These are phyloP conservation scores for Physocladia obscura DNA, from an alignment of 192 early-diverging fungal genomes.

Conservation along the genomic window DNA sequence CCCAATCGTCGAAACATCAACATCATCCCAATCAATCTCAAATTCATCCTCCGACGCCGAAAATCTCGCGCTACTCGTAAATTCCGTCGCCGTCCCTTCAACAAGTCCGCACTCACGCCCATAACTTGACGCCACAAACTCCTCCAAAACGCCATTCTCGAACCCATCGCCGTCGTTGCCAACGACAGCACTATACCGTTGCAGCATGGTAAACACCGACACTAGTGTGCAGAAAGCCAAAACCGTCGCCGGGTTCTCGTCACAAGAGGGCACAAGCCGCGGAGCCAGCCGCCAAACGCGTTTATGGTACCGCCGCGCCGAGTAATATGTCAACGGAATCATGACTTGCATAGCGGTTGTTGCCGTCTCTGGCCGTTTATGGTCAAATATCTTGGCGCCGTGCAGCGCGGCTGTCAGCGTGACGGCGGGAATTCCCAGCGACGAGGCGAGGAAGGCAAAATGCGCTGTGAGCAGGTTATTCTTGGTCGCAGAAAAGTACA, in stretches of 20 bases:
- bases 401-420: not conserved
- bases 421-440: not conserved
- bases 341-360: not conserved
- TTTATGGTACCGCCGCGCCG: not conserved
- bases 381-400: not conserved
- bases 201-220: not conserved
- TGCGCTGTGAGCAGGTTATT: not conserved
- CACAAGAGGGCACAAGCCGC: not conserved
- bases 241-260: not conserved
- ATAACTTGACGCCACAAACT: no score
- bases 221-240: not conserved
- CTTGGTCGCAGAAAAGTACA: not conserved
- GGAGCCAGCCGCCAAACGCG: not conserved
- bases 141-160: not conserved
- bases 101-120: no score
- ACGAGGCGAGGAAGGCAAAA: not conserved
- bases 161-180: not conserved
- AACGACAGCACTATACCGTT: not conserved
- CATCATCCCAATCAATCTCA: no score
- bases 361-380: not conserved
- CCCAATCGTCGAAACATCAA: no score
- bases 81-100: no score
- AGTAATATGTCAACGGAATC: not conserved
- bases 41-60: no score
- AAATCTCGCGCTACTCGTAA: no score